Percentiles rank a stretch among this genome's conserved stretches.
Conservation (phyloP, 148 eudicot genomes). For the Amaranthus hypochondriacus region DNA sequence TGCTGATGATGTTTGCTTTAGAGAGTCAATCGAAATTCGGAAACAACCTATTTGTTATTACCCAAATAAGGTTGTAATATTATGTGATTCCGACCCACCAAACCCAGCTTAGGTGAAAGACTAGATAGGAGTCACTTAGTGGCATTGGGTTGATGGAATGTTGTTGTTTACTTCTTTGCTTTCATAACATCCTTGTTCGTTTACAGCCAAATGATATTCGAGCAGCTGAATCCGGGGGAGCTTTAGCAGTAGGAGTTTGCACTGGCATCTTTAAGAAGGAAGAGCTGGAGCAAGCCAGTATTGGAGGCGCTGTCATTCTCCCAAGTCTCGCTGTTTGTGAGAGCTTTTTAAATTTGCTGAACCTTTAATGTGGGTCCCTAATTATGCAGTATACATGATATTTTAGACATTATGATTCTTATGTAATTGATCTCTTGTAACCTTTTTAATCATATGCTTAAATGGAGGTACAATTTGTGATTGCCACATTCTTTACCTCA, state of each 20-base stretch:
- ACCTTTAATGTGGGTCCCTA: slow-evolving; percentile 4
- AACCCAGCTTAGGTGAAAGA: too few relatives aligned
- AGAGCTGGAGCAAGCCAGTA: slow-evolving; percentile 25
- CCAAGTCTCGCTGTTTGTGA: slow-evolving; percentile 12
- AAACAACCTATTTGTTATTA: too few relatives aligned
- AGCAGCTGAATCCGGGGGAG: slow-evolving; percentile 20
- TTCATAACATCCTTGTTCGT: not conserved
- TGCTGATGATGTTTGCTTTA: too few relatives aligned
- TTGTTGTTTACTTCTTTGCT: not conserved
- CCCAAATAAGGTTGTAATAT: too few relatives aligned
- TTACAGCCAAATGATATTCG: slow-evolving; percentile 21
- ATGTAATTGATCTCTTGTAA: not conserved
- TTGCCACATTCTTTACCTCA: too few relatives aligned
- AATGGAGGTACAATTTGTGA: not conserved
- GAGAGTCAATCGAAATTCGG: too few relatives aligned
- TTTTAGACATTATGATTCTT: not conserved
- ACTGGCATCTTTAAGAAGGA: slow-evolving; percentile 22
- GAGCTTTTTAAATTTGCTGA: slow-evolving; percentile 18
- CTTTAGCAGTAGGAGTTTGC: slow-evolving; percentile 22
- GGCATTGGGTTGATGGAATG: too few relatives aligned
- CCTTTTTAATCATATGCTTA: not conserved
- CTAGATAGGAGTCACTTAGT: too few relatives aligned
- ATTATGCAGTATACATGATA: slow-evolving; percentile 2
- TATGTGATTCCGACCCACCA: too few relatives aligned
- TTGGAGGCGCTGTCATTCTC: slow-evolving; percentile 17